Percentiles rank a stretch among this genome's conserved stretches.
phyloP scores from a whole-genome alignment of 75 land plant genomes.

The Picea sitchensis region DNA sequence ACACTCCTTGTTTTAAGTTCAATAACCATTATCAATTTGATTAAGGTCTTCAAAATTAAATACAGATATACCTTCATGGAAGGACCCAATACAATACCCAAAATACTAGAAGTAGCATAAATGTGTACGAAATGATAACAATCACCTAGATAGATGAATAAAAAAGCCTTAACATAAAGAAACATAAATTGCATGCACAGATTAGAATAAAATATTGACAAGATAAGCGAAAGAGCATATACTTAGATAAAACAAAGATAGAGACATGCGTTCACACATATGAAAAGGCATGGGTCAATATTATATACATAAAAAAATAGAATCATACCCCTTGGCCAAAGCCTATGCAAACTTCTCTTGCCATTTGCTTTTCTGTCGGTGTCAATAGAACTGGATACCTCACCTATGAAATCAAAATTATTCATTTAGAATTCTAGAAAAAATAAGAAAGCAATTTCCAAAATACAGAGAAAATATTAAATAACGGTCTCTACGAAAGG shows the following conservation, averaged over 20 bases:
- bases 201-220: not conserved
- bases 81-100: no score
- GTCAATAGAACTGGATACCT: slow-evolving; percentile 85
- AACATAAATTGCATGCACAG: not conserved
- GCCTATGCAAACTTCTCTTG: slow-evolving; percentile 91
- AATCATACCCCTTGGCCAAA: slow-evolving; percentile 90
- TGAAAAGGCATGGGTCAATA: no score
- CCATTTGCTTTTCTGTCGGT: slow-evolving; percentile 97
- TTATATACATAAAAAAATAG: not conserved
- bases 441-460: not conserved
- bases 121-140: not conserved
- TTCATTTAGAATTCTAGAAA: slow-evolving; percentile 1
- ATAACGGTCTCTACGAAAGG: not conserved
- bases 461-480: not conserved
- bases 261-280: not conserved
- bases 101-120: no score
- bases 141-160: not conserved
- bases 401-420: not conserved
- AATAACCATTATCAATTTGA: no score
- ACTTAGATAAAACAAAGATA: not conserved
- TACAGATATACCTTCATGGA: no score
- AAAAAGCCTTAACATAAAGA: not conserved
- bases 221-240: not conserved
- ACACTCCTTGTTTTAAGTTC: no score
- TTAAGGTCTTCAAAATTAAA: no score